Evolutionary conservation across 2,329 filamentous ascomycete genomes (phyloP), one percentile per base, ranked within the genome.

Genomic region (Trichophyton benhamiae): DNA sequence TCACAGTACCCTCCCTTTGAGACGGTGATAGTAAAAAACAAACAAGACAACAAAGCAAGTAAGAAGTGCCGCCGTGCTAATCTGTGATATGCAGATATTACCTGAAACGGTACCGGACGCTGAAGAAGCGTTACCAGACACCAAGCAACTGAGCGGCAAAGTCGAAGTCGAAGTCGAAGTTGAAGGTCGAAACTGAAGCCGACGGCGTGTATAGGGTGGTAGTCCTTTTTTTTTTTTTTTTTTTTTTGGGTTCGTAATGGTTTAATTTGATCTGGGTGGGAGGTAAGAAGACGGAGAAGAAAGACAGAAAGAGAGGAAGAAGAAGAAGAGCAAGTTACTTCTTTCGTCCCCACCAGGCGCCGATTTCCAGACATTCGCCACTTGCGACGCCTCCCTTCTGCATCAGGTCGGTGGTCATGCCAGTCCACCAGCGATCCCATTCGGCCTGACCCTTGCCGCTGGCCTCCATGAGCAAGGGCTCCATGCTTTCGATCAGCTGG

Each of bases 371-470:
- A 73, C 90, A 95, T 74, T 96, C 91, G 57, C 91, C 91, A 78
- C 85, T 91, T 57, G 83, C 85, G 17, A 88, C 86, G 20, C 89
- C 88, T 60, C 85, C 86, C 63, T 92, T 87, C 71, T 87, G 85
- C 70, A 95, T 81, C 69, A 96, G 75, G 73, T 94, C 87, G 55
- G 83, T 83, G 81, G 90, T 92, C 87, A 96, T 89, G 73, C 87
- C 89, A 46, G 86, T 85, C 76, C 88, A 84, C 91, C 91, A 96
- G 48, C 84, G 80, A 72, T 95, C 88, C 91, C 91, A 96, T 75
- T 96, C 91, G 67, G 95, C 90, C 70, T 88, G 84, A 68, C 87
- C 89, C 78, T 95, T 95, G 13, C 87, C 88, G 69, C 88, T 95
- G 53, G 85, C 84, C 68, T 95, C 88, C 67, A 88, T 83, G 67